Evolutionary conservation across 2,329 filamentous ascomycete genomes (phyloP).

Genomic region (Colletotrichum brevisporum): DNA sequence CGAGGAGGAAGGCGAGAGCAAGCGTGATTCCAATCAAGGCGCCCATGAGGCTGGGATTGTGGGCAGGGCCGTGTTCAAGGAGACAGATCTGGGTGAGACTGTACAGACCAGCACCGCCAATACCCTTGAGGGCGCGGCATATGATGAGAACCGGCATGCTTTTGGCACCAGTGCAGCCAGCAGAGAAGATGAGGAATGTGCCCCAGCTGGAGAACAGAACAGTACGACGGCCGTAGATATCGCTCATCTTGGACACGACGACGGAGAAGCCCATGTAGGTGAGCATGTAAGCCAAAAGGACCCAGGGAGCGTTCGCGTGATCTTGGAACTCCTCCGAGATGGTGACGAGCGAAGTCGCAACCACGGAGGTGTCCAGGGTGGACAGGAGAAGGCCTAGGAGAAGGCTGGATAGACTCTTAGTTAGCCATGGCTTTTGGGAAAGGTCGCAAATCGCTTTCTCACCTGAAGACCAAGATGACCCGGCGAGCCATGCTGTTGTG

Average conservation of each 20-base stretch:
- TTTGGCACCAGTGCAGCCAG: constrained; percentile 65
- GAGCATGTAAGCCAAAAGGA: constrained; percentile 68
- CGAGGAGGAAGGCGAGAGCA: constrained; percentile 70
- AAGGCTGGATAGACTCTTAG: constrained; percentile 15
- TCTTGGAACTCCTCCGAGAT: constrained; percentile 67
- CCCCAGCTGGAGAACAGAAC: constrained; percentile 66
- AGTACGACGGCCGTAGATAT: constrained; percentile 70
- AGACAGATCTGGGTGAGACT: constrained; percentile 71
- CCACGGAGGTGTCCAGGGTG: constrained; percentile 70
- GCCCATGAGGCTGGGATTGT: constrained; percentile 67
- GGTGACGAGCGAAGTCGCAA: constrained; percentile 70
- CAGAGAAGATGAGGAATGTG: constrained; percentile 68
- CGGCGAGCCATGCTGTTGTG: constrained; percentile 44
- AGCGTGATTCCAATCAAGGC: constrained; percentile 69
- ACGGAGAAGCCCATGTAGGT: constrained; percentile 73
- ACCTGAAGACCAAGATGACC: constrained; percentile 54
- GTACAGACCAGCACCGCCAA: constrained; percentile 74
- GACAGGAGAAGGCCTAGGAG: constrained; percentile 69
- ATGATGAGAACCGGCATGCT: constrained; percentile 68
- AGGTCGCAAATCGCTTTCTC: constrained; percentile 6
- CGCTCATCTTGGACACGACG: constrained; percentile 70
- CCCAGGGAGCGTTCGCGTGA: constrained; percentile 67
- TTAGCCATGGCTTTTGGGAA: constrained; percentile 4
- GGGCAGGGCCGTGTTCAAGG: constrained; percentile 68
- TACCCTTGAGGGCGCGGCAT: constrained; percentile 71